Conservation (phyloP, 768 basidiomycete genomes). For the Lactarius sp. region DNA sequence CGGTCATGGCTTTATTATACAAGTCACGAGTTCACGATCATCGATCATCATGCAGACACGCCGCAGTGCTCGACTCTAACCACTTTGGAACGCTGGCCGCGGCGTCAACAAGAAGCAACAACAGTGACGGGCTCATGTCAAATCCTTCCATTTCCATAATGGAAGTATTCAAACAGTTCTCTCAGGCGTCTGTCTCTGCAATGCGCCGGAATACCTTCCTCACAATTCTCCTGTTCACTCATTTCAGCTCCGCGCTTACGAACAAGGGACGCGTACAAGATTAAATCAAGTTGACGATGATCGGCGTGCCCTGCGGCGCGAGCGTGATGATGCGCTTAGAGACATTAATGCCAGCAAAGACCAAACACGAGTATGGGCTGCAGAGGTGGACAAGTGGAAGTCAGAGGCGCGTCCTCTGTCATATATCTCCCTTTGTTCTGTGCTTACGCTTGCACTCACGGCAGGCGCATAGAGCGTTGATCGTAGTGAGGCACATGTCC, state of each 20-base stretch:
- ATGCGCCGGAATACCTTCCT: conserved; percentile 30
- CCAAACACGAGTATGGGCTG: conserved; percentile 10
- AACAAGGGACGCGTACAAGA: conserved; percentile 21
- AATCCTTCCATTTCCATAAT: no score
- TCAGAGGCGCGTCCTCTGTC: conserved; percentile 16
- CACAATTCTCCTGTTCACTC: background rate
- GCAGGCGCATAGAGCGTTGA: conserved; percentile 14
- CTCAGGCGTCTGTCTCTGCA: conserved; percentile 38
- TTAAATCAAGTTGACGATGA: conserved; percentile 19
- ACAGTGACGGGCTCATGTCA: no score
- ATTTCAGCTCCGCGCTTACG: conserved; percentile 22
- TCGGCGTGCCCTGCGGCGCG: conserved; percentile 15
- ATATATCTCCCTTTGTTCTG: background rate
- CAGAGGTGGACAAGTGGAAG: conserved; percentile 24
- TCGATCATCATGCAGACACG: no score
- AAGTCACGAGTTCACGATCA: no score
- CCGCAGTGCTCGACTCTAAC: no score
- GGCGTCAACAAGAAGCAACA: no score
- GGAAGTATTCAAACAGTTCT: background rate
- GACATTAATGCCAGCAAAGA: conserved; percentile 16
- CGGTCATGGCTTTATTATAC: no score
- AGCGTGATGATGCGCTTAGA: conserved; percentile 23
- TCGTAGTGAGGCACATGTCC: background rate
- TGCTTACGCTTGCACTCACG: background rate
- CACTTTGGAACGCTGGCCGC: no score